Conservation (phyloP, 2,329 filamentous ascomycete genomes). For the Fusarium transvaalense region DNA sequence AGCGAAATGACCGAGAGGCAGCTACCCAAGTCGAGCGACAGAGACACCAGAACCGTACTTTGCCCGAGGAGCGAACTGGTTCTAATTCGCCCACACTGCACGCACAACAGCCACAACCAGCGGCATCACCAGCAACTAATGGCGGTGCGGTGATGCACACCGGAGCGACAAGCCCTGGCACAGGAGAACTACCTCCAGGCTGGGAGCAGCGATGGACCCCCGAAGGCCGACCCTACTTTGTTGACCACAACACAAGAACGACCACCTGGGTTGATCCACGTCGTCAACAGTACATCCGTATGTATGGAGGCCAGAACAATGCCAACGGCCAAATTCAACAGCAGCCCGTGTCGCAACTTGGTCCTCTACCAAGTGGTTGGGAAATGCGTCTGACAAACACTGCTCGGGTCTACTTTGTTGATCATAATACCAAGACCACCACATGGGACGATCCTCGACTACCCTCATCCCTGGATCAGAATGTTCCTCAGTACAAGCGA, state of each 20-base stretch:
- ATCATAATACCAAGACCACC: slow-evolving; percentile 99
- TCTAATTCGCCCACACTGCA: slow-evolving; percentile 87
- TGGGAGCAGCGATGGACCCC: slow-evolving; percentile 98
- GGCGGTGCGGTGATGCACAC: slow-evolving; percentile 92
- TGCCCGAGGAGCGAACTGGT: slow-evolving; percentile 95
- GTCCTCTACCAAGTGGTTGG: slow-evolving; percentile 95
- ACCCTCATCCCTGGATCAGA: slow-evolving; percentile 96
- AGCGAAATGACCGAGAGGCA: slow-evolving; percentile 82
- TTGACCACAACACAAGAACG: slow-evolving; percentile 97
- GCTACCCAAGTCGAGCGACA: slow-evolving; percentile 94
- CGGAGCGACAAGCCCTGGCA: slow-evolving; percentile 90
- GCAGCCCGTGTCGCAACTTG: slow-evolving; percentile 96
- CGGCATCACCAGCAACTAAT: slow-evolving; percentile 52
- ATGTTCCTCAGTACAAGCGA: slow-evolving; percentile 99
- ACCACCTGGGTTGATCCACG: slow-evolving; percentile 99
- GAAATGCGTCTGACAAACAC: slow-evolving; percentile 99
- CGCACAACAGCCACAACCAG: slow-evolving; percentile 61
- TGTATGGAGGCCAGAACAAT: slow-evolving; percentile 92
- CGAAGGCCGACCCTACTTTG: slow-evolving; percentile 95
- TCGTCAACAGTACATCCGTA: slow-evolving; percentile 96
- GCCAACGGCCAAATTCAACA: slow-evolving; percentile 91
- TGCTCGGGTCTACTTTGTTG: slow-evolving; percentile 97
- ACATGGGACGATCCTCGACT: slow-evolving; percentile 98
- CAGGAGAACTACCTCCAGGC: slow-evolving; percentile 91
- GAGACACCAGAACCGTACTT: slow-evolving; percentile 92